These are phyloP conservation scores for Stentor coeruleus DNA, from an alignment of 73 alveolate genomes.

Conservation along the genomic window DNA sequence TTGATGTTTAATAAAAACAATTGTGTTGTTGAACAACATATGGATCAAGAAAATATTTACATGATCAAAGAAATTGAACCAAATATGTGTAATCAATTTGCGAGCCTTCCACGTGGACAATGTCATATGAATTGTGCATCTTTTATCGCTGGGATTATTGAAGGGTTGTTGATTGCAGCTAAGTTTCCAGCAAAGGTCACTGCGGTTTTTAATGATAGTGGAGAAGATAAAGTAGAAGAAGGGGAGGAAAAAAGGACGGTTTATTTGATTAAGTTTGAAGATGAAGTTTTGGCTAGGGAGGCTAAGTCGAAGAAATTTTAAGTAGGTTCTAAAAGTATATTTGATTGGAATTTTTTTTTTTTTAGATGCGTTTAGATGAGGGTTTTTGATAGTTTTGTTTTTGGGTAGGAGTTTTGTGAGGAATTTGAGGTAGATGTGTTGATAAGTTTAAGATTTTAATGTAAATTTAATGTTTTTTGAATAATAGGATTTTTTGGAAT, in stretches of 20 bases:
- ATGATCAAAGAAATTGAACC: conserved; percentile 29
- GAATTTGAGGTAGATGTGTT: no score
- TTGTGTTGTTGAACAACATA: neutral
- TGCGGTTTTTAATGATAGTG: conserved; percentile 4
- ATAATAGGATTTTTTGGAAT: no score
- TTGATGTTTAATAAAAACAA: conserved; percentile 3
- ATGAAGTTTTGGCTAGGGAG: neutral
- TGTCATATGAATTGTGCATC: conserved; percentile 45
- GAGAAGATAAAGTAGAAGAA: neutral
- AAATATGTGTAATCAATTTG: neutral
- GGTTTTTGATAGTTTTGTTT: no score
- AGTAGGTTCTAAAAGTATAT: no score
- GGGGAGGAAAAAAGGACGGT: conserved; percentile 11
- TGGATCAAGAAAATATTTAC: conserved; percentile 10
- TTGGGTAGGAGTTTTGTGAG: no score
- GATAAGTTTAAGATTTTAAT: no score
- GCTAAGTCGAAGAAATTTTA: neutral
- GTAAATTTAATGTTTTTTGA: no score
- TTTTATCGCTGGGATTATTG: conserved; percentile 46
- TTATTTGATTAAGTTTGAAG: neutral
- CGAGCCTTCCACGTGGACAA: conserved; percentile 18
- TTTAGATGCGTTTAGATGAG: no score
- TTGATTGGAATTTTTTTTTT: no score
- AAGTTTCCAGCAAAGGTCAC: conserved; percentile 23
- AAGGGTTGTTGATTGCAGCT: conserved; percentile 39